Base-by-base conservation (phyloP, 2,329 filamentous ascomycete genomes). In the Polytolypa hystricis region DNA sequence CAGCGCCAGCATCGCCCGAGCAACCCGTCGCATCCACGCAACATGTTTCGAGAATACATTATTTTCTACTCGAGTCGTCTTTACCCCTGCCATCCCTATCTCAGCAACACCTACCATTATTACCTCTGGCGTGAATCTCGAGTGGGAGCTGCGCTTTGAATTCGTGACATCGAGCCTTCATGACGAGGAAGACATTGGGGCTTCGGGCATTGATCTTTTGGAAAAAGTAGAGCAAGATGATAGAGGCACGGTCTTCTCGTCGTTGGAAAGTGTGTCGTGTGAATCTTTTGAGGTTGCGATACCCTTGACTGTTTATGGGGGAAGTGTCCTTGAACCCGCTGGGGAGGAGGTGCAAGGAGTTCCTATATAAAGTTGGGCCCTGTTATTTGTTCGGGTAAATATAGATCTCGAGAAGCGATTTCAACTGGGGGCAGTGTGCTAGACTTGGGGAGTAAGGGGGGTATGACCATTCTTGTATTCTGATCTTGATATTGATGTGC, bases 211-310 rank as follows among this genome's bases (percentile, higher is more conserved):
- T 38, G 69, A 71, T 3, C 58, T 94, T n/a, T 61, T 94, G 27
- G 87, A 94, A 54, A 76, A 84, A 49, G 73, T 91, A 8, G 79
- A 79, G 5, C 73, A 74, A 34, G 85, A 94, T 53, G 84, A 93
- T 46, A 70, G 84, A 28, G 84, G 84, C 2, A 73, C 79, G 1
- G 73, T 91, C 10, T 67, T 87, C 35, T 83, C 85, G 11, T 83
- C 84, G 0, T 74, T 81, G 34, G 84, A 93, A 62, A 77, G 77
- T 44, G 52, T 94, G 35, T 71, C 78, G 6, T 89, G 84, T 49
- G 86, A 94, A 64, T 93, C 83, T 50, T 94, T 94, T 59, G 86
- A 94, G 58, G 82, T 93, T 30, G 76, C 78, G 21, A 84, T 94
- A 30, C 86, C 86, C 17, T 64, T 95, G 45, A 75, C 77, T 34